Conservation (phyloP, 441 rosid genomes). For the Adansonia grandidieri region DNA sequence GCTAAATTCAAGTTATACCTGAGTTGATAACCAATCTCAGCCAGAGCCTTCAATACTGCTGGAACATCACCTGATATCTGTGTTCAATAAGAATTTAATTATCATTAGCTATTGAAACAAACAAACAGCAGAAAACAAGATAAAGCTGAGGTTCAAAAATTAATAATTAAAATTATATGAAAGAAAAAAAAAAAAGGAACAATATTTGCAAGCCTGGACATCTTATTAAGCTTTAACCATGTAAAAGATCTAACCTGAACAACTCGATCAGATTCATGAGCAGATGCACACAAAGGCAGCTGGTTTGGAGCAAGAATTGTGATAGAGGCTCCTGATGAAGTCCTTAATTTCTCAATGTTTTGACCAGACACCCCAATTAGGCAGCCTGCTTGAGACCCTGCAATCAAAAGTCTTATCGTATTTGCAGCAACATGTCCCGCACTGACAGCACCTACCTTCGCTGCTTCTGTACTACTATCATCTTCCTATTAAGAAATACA, state of each 20-base stretch:
- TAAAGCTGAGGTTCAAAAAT: neutral
- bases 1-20: constrained; percentile 38
- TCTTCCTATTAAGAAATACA: constrained; percentile 48
- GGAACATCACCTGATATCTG: constrained; percentile 68
- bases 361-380: constrained; percentile 66
- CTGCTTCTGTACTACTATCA: constrained; percentile 40
- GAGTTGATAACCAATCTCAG: constrained; percentile 60
- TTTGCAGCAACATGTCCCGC: constrained; percentile 65
- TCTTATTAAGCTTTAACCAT: neutral
- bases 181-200: neutral
- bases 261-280: constrained; percentile 67
- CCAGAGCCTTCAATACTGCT: constrained; percentile 56
- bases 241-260: constrained; percentile 48
- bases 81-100: constrained; percentile 12
- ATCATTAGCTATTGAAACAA: neutral
- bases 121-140: neutral
- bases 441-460: constrained; percentile 35
- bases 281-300: constrained; percentile 72
- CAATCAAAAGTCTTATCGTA: constrained; percentile 60
- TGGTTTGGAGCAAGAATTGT: constrained; percentile 64
- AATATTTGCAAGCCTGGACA: neutral
- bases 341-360: constrained; percentile 67
- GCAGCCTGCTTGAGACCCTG: constrained; percentile 66
- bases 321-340: constrained; percentile 59
- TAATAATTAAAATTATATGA: neutral